Percentiles rank a stretch among this genome's conserved stretches.
These are phyloP conservation scores for maize (Zea mays) DNA, from an alignment of 176 grass and related monocot genomes.

Conservation along the genomic window DNA sequence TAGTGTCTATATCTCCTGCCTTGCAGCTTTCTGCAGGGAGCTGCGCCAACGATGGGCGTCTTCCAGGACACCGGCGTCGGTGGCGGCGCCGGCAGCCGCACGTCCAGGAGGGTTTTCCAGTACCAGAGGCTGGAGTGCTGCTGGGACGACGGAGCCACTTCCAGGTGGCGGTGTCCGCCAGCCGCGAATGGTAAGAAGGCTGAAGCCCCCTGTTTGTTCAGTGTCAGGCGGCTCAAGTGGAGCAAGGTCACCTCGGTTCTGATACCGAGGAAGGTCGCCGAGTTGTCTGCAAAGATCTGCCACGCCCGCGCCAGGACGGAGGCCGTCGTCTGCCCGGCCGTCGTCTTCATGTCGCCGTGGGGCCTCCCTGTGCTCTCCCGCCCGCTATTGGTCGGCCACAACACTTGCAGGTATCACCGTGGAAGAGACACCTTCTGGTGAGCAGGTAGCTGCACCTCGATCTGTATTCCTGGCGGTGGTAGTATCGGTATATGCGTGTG, in stretches of 20 bases:
- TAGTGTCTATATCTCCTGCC: slow-evolving; percentile 39
- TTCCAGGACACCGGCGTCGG: slow-evolving; percentile 42
- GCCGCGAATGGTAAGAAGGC: slow-evolving; percentile 21
- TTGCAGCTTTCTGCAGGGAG: slow-evolving; percentile 38
- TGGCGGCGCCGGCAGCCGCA: not conserved
- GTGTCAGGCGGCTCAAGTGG: slow-evolving; percentile 43
- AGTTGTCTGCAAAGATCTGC: slow-evolving; percentile 43
- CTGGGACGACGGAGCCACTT: not conserved
- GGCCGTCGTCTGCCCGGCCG: slow-evolving; percentile 8
- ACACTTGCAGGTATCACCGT: slow-evolving; percentile 32
- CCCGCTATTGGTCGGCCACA: slow-evolving; percentile 25
- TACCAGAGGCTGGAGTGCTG: slow-evolving; percentile 48
- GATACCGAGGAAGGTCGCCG: slow-evolving; percentile 32
- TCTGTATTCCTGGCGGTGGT: slow-evolving; percentile 2
- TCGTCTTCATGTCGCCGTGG: slow-evolving; percentile 61
- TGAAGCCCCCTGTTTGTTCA: slow-evolving; percentile 20
- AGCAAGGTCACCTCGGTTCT: slow-evolving; percentile 41
- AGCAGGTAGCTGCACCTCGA: not conserved
- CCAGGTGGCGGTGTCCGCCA: slow-evolving; percentile 23
- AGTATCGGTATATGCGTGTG: too few relatives aligned
- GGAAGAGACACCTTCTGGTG: slow-evolving; percentile 11
- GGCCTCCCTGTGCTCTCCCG: slow-evolving; percentile 60
- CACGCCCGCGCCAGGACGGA: not conserved
- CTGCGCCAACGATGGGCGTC: slow-evolving; percentile 46
- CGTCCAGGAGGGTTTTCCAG: slow-evolving; percentile 8